phyloP scores from a whole-genome alignment of 2,329 filamentous ascomycete species.

The Pseudocercospora crystallina region DNA sequence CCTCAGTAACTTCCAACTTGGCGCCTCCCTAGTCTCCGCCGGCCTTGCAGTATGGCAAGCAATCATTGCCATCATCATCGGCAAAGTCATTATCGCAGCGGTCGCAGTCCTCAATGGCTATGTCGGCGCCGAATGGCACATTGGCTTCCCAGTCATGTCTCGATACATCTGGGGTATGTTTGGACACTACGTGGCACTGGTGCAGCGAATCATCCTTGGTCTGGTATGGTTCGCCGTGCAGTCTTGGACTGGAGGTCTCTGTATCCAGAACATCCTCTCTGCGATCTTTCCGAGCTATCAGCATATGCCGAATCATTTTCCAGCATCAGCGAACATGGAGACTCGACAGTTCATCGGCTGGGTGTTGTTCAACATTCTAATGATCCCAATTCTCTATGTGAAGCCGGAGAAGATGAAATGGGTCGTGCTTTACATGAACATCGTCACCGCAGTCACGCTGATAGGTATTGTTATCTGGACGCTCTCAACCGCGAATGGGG shows the following conservation, averaged over 20 bases:
- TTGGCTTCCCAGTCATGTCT: constrained; percentile 56
- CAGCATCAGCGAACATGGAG: constrained; percentile 45
- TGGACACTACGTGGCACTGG: constrained; percentile 54
- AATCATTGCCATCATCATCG: constrained; percentile 41
- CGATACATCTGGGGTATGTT: constrained; percentile 58
- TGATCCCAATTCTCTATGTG: constrained; percentile 47
- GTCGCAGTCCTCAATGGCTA: constrained; percentile 58
- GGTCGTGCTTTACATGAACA: constrained; percentile 44
- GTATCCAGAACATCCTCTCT: constrained; percentile 51
- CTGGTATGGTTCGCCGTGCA: constrained; percentile 58
- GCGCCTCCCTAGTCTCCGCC: constrained; percentile 38
- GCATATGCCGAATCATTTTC: constrained; percentile 54
- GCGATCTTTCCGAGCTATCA: constrained; percentile 60
- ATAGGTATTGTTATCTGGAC: constrained; percentile 58
- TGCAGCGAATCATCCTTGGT: constrained; percentile 55
- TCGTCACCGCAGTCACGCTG: constrained; percentile 50
- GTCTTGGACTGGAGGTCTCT: constrained; percentile 61
- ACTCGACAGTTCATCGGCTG: constrained; percentile 48
- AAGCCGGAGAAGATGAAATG: constrained; percentile 43
- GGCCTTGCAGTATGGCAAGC: constrained; percentile 46
- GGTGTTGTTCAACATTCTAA: constrained; percentile 46
- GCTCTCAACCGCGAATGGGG: constrained; percentile 56
- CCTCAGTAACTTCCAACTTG: constrained; percentile 39
- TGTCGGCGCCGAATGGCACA: constrained; percentile 48
- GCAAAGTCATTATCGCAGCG: constrained; percentile 53